Evolutionary conservation across 75 land plant species (phyloP), one percentile per base, ranked within the genome.

Genomic region (Larix kaempferi): DNA sequence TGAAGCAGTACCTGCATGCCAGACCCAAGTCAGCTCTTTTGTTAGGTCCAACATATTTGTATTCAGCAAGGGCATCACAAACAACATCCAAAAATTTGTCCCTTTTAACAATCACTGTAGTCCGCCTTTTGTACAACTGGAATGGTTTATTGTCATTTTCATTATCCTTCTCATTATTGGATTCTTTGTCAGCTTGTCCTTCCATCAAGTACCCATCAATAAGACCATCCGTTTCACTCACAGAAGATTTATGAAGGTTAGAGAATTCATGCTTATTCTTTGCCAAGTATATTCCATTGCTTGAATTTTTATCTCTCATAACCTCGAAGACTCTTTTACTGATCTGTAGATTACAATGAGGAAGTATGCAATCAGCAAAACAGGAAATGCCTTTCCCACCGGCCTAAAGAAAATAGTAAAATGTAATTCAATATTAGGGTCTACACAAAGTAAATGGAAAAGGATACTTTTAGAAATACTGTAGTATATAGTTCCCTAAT

Each of bases 11-110:
- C 88, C 87, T 80, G 90, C 99, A 94, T 33, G 99, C 97, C 58
- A 96, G 74, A 60, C 80, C 78, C 76, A 96, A 88, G 59, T 96
- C 99, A 58, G 87, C 83, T 76, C 97, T 89, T 78, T 94, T 96
- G 80, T 94, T 94, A 4, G 91, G 97, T 69, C 94, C 93, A 37
- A 94, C 78, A 82, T 94, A 93, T 79, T 90, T 89, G 74, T 94
- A 91, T 35, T 86, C 82, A 64, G 94, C 80, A 35, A 96, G 84
- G 33, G 90, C 97, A 80, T 88, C 89, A 78, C 93, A 96, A 44
- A 90, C 93, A 80, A 92, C 86, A 85, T 90, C 88, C 79, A 96
- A 83, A 75, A 96, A 94, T 23, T 78, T 86, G 5, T 77, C 78
- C 41, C 88, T 65, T 57, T 54, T 56, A 3, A 85, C 56, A 59